Evolutionary conservation across 129 eudicot genomes (phyloP).

Genomic region (Logfia minima): DNA sequence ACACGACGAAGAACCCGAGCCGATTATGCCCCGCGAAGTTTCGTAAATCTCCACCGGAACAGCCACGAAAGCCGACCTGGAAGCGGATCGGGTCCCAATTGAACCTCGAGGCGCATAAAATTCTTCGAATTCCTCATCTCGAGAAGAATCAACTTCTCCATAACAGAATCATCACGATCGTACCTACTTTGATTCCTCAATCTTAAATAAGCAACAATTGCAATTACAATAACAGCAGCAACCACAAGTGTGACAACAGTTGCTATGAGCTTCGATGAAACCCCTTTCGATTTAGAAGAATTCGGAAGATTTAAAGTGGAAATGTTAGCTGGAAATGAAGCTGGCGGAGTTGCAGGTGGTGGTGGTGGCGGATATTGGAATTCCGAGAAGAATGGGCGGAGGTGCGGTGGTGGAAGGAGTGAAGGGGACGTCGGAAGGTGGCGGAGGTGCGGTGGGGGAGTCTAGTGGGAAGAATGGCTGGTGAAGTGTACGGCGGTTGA

Average conservation of each 20-base stretch:
- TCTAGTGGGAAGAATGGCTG: slow-evolving; percentile 66
- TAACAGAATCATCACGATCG: slow-evolving; percentile 22
- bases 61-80: slow-evolving; percentile 46
- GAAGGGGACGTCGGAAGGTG: slow-evolving; percentile 28
- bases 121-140: slow-evolving; percentile 52
- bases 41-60: slow-evolving; percentile 42
- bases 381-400: slow-evolving; percentile 46
- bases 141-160: slow-evolving; percentile 34
- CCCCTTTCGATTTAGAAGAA: slow-evolving; percentile 51
- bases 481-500: slow-evolving; percentile 78
- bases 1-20: slow-evolving; percentile 40
- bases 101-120: slow-evolving; percentile 79
- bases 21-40: slow-evolving; percentile 27
- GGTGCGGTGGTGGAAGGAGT: slow-evolving; percentile 44
- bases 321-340: slow-evolving; percentile 73
- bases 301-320: slow-evolving; percentile 55
- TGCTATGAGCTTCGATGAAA: slow-evolving; percentile 58
- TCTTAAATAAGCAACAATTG: slow-evolving; percentile 43
- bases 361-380: slow-evolving; percentile 40
- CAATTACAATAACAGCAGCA: slow-evolving; percentile 55
- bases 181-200: slow-evolving; percentile 27
- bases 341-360: slow-evolving; percentile 33
- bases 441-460: slow-evolving; percentile 28
- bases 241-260: slow-evolving; percentile 50
- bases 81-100: slow-evolving; percentile 57